Evolutionary conservation across 208 protist genomes (phyloP), one percentile per base, ranked within the genome.

Genomic region (Porcisia hertigi): DNA sequence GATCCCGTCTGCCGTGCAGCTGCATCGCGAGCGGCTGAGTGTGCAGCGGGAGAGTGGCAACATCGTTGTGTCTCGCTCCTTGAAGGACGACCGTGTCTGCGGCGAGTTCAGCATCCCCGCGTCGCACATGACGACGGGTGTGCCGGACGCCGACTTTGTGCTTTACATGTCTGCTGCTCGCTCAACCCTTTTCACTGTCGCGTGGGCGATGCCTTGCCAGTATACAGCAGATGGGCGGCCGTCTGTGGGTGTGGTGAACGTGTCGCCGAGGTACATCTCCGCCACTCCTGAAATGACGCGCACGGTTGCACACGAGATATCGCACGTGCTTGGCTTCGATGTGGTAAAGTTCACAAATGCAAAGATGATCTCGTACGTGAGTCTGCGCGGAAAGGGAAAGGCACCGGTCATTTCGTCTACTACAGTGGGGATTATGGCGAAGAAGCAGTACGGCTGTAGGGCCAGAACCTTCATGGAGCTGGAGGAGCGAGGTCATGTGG

Each of bases 321-420:
- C 92, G 36, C 95, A 98, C 81, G 88, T 90, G 11, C 76, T 97
- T 16, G 92, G 95, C n/a, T 96, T 96, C 69, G 59, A 3, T 3
- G 45, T 9, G 9, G 7, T 9, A 12, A 9, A 12, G 7, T 49
- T 49, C 9, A 49, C 3, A 49, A 3, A 12, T 12, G 3, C 45
- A 49, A 49, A 49, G 7, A 49, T 49, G 45, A 49, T 12, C 45
- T 12, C 45, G 3, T 3, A 49, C 45, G 9, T 49, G 45, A 49
- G 45, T 9, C 45, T 49, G 45, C 3, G 45, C 7, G 45, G 45
- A 9, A 49, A 49, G 9, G 45, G 45, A 12, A 9, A 12, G 45
- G 3, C 45, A 9, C 45, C 45, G 45, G 9, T 49, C 45, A 49
- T 9, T 49, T 49, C 45, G 45, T 3, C 45, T 3, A 49, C 3